Conservation (phyloP, 495 filamentous ascomycete genomes). For the Entonaema liquescens region DNA sequence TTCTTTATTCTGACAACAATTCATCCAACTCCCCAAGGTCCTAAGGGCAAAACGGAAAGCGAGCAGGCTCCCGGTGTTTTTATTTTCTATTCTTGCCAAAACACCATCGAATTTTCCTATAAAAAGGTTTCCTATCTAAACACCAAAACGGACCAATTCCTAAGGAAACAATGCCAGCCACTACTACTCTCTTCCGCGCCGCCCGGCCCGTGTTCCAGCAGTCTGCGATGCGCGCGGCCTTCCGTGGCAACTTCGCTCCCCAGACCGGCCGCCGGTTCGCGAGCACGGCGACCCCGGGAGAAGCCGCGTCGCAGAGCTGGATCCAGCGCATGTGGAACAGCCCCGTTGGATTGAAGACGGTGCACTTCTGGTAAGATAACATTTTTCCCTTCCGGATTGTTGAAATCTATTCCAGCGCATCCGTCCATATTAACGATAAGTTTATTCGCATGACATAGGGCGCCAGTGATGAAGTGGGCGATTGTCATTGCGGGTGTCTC, state of each 20-base stretch:
- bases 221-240: constrained; percentile 48
- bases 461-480: constrained; percentile 97
- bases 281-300: constrained; percentile 61
- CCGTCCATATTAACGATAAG: constrained; percentile 7
- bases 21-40: constrained; percentile 3
- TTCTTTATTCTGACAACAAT: constrained; percentile 25
- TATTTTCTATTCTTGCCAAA: constrained; percentile 6
- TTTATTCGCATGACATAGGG: constrained; percentile 61
- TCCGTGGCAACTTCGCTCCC: constrained; percentile 60
- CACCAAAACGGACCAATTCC: background rate
- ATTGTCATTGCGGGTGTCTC: constrained; percentile 90
- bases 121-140: constrained; percentile 4
- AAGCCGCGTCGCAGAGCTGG: constrained; percentile 60
- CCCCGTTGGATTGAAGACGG: constrained; percentile 89
- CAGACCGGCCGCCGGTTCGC: constrained; percentile 70
- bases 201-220: constrained; percentile 58
- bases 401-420: background rate
- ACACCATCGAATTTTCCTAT: background rate
- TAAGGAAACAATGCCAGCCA: constrained; percentile 46
- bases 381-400: background rate
- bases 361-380: constrained; percentile 87
- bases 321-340: constrained; percentile 84
- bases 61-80: constrained; percentile 9
- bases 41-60: constrained; percentile 2
- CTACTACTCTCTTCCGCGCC: constrained; percentile 57